Conservation (phyloP, 169 alveolate species). For the Eimeria maxima region DNA sequence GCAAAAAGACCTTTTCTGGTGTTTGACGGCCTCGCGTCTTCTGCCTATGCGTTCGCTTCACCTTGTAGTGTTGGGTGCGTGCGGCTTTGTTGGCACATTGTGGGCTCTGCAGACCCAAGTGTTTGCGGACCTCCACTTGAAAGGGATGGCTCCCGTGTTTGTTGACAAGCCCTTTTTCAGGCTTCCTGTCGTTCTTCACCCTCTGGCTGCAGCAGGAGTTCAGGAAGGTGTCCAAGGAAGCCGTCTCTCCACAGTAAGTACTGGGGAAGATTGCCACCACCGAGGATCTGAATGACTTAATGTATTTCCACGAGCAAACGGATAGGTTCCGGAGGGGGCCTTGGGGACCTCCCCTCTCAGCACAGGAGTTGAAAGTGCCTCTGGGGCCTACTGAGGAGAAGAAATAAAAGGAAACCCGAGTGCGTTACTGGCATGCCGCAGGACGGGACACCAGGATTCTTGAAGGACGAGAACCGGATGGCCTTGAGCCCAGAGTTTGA, state of each 20-base stretch:
- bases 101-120: slow-evolving; percentile 45
- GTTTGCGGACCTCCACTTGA: slow-evolving; percentile 66
- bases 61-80: not conserved
- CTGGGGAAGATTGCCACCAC: not conserved
- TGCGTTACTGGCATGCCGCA: slow-evolving; percentile 3
- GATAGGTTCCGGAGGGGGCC: not conserved
- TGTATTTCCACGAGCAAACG: not conserved
- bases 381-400: not conserved
- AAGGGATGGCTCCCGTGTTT: slow-evolving; percentile 76
- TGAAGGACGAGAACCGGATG: not conserved
- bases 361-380: not conserved
- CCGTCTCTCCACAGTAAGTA: not conserved
- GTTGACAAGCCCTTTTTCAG: slow-evolving; percentile 59
- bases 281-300: not conserved
- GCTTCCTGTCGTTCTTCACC: slow-evolving; percentile 49
- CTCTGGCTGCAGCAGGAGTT: slow-evolving; percentile 55
- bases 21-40: not conserved
- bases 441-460: not conserved
- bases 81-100: not conserved
- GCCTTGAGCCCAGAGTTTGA: not conserved
- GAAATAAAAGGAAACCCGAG: not conserved
- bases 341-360: not conserved
- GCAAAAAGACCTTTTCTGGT: not conserved
- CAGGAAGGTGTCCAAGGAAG: not conserved
- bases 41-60: not conserved